Conservation (phyloP, 2,329 filamentous ascomycete species). For the Lecanoromycetidae sp. region DNA sequence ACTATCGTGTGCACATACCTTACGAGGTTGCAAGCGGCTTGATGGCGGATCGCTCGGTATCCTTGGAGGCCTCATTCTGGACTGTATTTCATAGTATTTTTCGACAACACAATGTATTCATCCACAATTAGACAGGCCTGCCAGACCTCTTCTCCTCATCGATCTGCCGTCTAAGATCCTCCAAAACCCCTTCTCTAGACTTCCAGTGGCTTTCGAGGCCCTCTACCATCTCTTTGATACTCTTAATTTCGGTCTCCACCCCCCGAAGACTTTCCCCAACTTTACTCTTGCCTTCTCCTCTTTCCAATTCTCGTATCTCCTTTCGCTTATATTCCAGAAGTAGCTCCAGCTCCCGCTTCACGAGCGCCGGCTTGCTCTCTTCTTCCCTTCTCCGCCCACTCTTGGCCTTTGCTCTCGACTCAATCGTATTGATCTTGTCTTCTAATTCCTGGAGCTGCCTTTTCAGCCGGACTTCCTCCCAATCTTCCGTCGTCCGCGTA, state of each 20-base stretch:
- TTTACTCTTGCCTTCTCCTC: constrained; percentile 51
- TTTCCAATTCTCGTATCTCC: constrained; percentile 62
- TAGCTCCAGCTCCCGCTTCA: constrained; percentile 89
- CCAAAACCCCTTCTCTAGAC: constrained; percentile 61
- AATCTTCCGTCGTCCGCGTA: constrained; percentile 77
- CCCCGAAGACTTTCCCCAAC: constrained; percentile 62
- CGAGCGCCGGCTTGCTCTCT: constrained; percentile 72
- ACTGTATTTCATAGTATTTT: too few species aligned
- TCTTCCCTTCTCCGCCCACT: constrained; percentile 45
- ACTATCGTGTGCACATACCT: too few species aligned
- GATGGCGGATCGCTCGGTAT: too few species aligned
- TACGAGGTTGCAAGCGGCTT: too few species aligned
- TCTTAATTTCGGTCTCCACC: constrained; percentile 72
- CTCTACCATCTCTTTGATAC: constrained; percentile 89
- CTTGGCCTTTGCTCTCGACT: constrained; percentile 51
- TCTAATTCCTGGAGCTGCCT: constrained; percentile 85
- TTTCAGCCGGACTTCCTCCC: constrained; percentile 93
- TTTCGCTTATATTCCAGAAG: constrained; percentile 87
- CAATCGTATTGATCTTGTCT: constrained; percentile 71
- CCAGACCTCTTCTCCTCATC: constrained; percentile 62
- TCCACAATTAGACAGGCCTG: neutral
- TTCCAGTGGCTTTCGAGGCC: constrained; percentile 73
- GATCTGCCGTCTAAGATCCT: constrained; percentile 65
- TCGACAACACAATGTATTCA: too few species aligned
- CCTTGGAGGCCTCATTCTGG: too few species aligned